phyloP scores from a whole-genome alignment of 225 moss, liverwort and hornwort species.

The Bryum argenteum region DNA sequence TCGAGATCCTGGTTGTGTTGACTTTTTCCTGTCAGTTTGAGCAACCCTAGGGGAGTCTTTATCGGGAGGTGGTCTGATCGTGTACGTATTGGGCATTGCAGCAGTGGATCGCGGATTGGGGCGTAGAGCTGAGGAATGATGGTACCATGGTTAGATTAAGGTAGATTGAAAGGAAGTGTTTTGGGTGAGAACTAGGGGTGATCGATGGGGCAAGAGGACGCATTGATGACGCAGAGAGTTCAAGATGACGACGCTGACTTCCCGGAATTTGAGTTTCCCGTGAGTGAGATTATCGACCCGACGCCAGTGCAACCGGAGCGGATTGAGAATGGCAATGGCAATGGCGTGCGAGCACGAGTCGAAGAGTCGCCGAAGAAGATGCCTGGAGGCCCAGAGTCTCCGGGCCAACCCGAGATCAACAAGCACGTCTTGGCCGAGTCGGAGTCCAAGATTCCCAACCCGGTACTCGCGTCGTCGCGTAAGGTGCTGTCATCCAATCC shows the following conservation, averaged over 20 bases:
- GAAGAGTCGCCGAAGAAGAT: constrained; percentile 56
- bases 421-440: constrained; percentile 55
- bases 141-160: constrained; percentile 2
- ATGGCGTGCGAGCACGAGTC: constrained; percentile 8
- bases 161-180: not conserved
- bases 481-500: constrained; percentile 55
- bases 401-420: constrained; percentile 41
- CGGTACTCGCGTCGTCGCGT: constrained; percentile 20
- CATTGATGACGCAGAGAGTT: constrained; percentile 20
- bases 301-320: not conserved
- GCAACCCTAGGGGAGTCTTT: too few species aligned
- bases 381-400: constrained; percentile 30
- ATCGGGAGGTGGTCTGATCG: too few species aligned
- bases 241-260: constrained; percentile 41
- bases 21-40: not conserved
- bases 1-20: not conserved
- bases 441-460: constrained; percentile 35
- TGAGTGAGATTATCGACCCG: constrained; percentile 15
- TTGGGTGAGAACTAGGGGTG: too few species aligned
- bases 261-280: constrained; percentile 52
- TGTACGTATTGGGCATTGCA: too few species aligned
- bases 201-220: constrained; percentile 41
- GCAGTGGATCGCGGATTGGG: too few species aligned
- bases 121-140: constrained; percentile 9
- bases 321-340: constrained; percentile 18